phyloP scores from a whole-genome alignment of 306 rosid species.

The Fragaria vesca region DNA sequence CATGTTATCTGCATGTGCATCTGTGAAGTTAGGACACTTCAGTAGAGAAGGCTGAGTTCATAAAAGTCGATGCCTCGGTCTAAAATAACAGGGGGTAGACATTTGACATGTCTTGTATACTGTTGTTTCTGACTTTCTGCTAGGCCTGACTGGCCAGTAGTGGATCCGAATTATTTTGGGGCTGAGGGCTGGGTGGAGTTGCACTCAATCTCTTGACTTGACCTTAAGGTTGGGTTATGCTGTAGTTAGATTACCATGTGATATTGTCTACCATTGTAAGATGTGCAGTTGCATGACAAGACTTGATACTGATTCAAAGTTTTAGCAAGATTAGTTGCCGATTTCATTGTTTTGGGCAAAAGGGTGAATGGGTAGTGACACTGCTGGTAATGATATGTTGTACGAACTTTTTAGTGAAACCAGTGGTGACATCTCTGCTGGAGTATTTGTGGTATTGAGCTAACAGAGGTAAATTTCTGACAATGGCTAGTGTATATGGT shows the following conservation, averaged over 20 bases:
- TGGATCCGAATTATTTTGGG: not conserved
- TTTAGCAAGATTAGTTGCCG: not conserved
- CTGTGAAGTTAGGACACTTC: not conserved
- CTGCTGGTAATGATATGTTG: not conserved
- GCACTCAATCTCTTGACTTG: not conserved
- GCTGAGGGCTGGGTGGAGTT: not conserved
- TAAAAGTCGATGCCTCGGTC: not conserved
- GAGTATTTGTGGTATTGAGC: not conserved
- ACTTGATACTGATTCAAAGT: not conserved
- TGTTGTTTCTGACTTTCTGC: not conserved
- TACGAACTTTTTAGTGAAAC: not conserved
- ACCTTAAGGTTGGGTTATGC: not conserved
- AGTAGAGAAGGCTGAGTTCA: not conserved
- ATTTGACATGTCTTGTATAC: not conserved
- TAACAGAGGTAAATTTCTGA: not conserved
- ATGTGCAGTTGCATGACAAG: not conserved
- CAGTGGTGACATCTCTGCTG: not conserved
- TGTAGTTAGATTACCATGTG: not conserved
- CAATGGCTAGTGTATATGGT: no score
- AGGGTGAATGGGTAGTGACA: not conserved
- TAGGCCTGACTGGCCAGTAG: not conserved
- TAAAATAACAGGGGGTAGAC: not conserved
- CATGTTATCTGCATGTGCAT: not conserved
- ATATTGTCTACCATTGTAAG: not conserved
- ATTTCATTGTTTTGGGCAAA: not conserved